Percentiles rank a stretch among this genome's conserved stretches.
These are phyloP conservation scores for Boletus holoroseus DNA, from an alignment of 1,284 basidiomycete genomes.

Conservation along the genomic window DNA sequence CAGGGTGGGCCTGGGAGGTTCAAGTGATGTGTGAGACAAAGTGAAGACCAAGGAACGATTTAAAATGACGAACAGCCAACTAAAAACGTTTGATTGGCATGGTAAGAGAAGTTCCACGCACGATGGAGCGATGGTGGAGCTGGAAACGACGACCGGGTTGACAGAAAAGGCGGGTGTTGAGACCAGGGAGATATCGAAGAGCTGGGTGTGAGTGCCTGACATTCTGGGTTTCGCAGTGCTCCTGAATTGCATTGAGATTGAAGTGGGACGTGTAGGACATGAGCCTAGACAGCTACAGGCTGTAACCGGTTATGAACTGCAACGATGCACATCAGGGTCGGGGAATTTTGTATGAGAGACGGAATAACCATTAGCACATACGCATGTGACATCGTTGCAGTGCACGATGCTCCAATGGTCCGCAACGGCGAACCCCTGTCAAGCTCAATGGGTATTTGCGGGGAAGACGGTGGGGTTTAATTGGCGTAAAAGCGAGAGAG, in stretches of 20 bases:
- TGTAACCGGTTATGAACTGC: slow-evolving; percentile 10
- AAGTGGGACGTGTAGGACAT: background rate
- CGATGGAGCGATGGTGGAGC: background rate
- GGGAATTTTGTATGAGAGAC: background rate
- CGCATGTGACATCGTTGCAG: slow-evolving; percentile 1
- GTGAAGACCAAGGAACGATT: slow-evolving; percentile 7
- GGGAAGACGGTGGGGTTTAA: background rate
- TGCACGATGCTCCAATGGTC: background rate
- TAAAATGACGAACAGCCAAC: slow-evolving; percentile 20
- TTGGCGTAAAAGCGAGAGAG: slow-evolving; percentile 3
- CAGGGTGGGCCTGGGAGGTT: slow-evolving; percentile 7
- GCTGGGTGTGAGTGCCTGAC: background rate
- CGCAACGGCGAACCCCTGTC: background rate
- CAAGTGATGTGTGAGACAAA: slow-evolving; percentile 5
- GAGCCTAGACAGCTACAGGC: background rate
- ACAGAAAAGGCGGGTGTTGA: background rate
- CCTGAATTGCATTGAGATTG: background rate
- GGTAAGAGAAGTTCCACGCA: slow-evolving; percentile 1
- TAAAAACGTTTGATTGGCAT: slow-evolving; percentile 25
- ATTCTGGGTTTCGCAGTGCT: background rate
- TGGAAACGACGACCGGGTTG: background rate
- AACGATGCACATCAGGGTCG: slow-evolving; percentile 7
- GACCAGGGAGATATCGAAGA: background rate
- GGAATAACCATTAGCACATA: background rate
- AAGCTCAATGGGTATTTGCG: background rate